Evolutionary conservation across 805 yeast genomes (phyloP).

Genomic region (Saccharomycopsis guyanensis): DNA sequence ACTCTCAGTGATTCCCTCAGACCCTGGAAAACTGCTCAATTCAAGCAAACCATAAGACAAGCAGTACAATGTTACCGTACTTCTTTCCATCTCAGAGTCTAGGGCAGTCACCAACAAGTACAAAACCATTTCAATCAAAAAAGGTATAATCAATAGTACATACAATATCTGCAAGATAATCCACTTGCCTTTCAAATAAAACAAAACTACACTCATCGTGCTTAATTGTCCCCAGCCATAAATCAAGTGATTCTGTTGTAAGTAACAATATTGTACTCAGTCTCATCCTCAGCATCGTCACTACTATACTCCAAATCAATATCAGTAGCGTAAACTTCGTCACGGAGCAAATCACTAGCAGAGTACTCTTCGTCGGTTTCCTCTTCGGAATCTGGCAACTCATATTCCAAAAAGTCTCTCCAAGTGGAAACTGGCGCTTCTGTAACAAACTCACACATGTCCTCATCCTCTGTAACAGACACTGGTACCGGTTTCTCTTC

Average conservation of each 20-base stretch:
- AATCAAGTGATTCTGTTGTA: not conserved
- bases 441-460: constrained; percentile 14
- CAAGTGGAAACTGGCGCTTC: constrained; percentile 3
- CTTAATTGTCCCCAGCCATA: no score
- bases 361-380: constrained; percentile 9
- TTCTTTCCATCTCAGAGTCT: no score
- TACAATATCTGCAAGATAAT: no score
- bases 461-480: constrained; percentile 17
- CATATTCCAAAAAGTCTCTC: constrained; percentile 10
- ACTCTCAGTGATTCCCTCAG: no score
- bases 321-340: not conserved
- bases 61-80: no score
- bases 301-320: not conserved
- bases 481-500: constrained; percentile 18
- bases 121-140: no score
- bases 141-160: no score
- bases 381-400: constrained; percentile 14
- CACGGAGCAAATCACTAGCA: not conserved
- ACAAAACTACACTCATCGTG: no score
- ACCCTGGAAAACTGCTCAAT: no score
- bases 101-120: no score
- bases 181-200: no score
- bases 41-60: no score
- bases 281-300: not conserved
- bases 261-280: not conserved